These are phyloP conservation scores for Cladosporium phlei DNA, from an alignment of 2,329 filamentous ascomycete species.

Conservation along the genomic window DNA sequence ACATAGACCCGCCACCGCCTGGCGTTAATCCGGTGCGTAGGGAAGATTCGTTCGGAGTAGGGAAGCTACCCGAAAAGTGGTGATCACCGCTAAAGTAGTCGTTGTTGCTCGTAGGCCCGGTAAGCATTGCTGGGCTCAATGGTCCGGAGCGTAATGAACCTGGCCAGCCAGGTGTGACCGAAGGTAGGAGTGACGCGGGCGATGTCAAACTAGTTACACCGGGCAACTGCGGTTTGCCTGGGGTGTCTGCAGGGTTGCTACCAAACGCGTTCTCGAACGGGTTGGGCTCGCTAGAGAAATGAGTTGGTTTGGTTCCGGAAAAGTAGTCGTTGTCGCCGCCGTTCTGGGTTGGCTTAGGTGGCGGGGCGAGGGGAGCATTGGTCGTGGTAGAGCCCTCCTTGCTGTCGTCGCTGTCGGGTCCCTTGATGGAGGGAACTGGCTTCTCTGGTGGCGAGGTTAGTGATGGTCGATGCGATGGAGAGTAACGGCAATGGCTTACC, in stretches of 20 bases:
- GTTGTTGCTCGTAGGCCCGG: slow-evolving; percentile 64
- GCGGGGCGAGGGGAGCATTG: slow-evolving; percentile 49
- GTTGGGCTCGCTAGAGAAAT: slow-evolving; percentile 78
- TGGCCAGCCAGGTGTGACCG: slow-evolving; percentile 72
- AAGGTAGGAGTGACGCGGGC: slow-evolving; percentile 70
- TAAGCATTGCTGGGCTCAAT: slow-evolving; percentile 94
- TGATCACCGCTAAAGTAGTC: slow-evolving; percentile 77
- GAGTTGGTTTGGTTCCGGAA: slow-evolving; percentile 37
- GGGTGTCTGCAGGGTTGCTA: slow-evolving; percentile 63
- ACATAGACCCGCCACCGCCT: slow-evolving; percentile 94
- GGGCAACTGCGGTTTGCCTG: slow-evolving; percentile 73
- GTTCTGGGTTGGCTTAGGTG: slow-evolving; percentile 42
- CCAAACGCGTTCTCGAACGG: slow-evolving; percentile 95
- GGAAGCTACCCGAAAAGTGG: slow-evolving; percentile 76
- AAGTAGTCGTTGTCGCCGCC: slow-evolving; percentile 47
- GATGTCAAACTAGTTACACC: slow-evolving; percentile 88
- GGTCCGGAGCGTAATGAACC: slow-evolving; percentile 87
- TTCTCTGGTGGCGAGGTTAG: slow-evolving; percentile 20
- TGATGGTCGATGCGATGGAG: neutral
- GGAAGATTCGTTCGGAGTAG: slow-evolving; percentile 94
- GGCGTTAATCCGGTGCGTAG: slow-evolving; percentile 87
- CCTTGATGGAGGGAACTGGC: slow-evolving; percentile 31
- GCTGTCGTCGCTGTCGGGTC: slow-evolving; percentile 28
- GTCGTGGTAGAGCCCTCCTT: slow-evolving; percentile 30
- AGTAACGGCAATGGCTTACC: neutral